These are phyloP conservation scores for Candolleomyces efflorescens DNA, from an alignment of 768 basidiomycete genomes.

Conservation along the genomic window DNA sequence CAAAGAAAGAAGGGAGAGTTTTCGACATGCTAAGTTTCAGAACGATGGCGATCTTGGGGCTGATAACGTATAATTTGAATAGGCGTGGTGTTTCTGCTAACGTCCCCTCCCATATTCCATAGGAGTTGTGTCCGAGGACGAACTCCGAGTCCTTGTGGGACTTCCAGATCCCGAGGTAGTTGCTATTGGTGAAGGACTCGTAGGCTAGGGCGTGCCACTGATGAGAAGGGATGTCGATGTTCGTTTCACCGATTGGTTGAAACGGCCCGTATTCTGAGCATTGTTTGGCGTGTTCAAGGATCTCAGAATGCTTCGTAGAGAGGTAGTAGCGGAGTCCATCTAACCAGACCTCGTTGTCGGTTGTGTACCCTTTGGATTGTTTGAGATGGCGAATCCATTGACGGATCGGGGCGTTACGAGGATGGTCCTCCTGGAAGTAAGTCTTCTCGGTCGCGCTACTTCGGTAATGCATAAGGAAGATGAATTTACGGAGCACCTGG, in stretches of 20 bases:
- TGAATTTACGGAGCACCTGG: constrained; percentile 23
- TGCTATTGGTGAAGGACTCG: constrained; percentile 20
- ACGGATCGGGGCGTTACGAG: constrained; percentile 10
- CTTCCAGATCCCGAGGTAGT: constrained; percentile 31
- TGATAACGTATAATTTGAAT: constrained; percentile 30
- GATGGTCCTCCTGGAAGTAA: constrained; percentile 20
- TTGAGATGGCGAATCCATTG: constrained; percentile 16
- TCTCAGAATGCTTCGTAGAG: constrained; percentile 19
- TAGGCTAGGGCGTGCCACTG: constrained; percentile 24
- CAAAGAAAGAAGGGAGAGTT: constrained; percentile 14
- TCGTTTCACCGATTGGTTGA: constrained; percentile 11
- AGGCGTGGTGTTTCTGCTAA: constrained; percentile 16
- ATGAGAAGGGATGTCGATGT: constrained; percentile 9
- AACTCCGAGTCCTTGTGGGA: constrained; percentile 30
- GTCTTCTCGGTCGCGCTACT: constrained; percentile 12
- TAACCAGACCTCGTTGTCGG: constrained; percentile 19
- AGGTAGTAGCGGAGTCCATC: constrained; percentile 20
- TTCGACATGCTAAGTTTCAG: constrained; percentile 11
- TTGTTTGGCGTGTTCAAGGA: constrained; percentile 8
- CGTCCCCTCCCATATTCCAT: constrained; percentile 31
- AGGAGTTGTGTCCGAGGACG: constrained; percentile 25
- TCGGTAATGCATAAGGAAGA: constrained; percentile 26
- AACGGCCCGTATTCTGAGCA: not conserved
- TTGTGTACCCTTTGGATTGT: constrained; percentile 13
- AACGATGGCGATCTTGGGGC: constrained; percentile 29